Conservation (phyloP, 345 rosid genomes). For the Clausena lansium region DNA sequence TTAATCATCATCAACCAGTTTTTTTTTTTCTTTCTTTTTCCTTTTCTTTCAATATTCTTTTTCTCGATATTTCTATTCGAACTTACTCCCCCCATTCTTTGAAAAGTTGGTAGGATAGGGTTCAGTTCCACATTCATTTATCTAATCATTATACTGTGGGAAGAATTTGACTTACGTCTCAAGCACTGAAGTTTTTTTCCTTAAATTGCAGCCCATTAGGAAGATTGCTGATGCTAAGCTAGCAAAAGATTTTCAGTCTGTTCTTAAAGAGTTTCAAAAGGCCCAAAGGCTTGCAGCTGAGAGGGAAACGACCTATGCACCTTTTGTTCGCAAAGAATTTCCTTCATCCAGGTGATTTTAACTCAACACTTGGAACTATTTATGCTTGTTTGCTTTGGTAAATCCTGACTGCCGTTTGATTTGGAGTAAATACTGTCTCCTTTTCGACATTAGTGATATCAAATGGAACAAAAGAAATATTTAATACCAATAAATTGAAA, state of each 20-base stretch:
- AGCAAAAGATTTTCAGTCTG: conserved; percentile 64
- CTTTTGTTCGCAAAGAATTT: conserved; percentile 45
- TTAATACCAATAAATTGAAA: background rate
- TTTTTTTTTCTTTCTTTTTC: too few species aligned
- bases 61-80: background rate
- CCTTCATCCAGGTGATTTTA: conserved; percentile 49
- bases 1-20: background rate
- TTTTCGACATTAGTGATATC: background rate
- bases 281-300: conserved; percentile 79
- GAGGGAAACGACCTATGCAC: conserved; percentile 56
- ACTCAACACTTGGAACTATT: background rate
- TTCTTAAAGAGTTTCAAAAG: conserved; percentile 70
- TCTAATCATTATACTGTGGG: background rate
- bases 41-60: background rate
- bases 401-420: background rate
- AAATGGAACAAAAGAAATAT: background rate
- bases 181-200: background rate
- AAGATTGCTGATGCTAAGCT: conserved; percentile 80
- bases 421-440: background rate
- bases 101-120: background rate
- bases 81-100: background rate
- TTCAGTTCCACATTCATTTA: background rate
- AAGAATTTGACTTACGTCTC: background rate
- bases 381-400: background rate
- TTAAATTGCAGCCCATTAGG: conserved; percentile 49